Base-by-base conservation (phyloP, 805 yeast genomes). In the Jamesozyma gamospora region DNA sequence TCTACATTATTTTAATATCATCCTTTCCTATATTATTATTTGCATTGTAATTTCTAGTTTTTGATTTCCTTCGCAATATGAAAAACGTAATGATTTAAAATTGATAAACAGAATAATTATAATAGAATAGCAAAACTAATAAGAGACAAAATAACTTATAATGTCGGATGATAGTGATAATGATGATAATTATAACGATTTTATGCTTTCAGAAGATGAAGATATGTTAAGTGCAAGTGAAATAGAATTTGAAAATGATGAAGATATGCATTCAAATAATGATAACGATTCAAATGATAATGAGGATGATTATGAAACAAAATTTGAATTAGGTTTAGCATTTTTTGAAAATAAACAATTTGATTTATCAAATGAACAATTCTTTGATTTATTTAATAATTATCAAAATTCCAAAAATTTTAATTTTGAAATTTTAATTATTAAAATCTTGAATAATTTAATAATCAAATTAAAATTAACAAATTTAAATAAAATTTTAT, bases 141-240 rank as follows among this genome's bases (percentile, higher is more conserved):
- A n/a, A n/a, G n/a, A n/a, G n/a, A n/a, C n/a, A n/a, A n/a, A n/a
- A n/a, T n/a, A n/a, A n/a, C n/a, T n/a, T n/a, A n/a, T n/a, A 14
- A 34, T 34, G 38, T 26, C 39, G 18, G 51, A 49, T 24, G 55
- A 50, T 16, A 46, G 42, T 19, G 53, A 37, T 14, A 11, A n/a
- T 4, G 32, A 32, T 12, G 35, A 35, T 10, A 46, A 56, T 37
- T 58, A 58, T 39, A 56, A 53, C 30, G 62, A 56, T n/a, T 58
- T 47, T 39, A 51, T 41, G 39, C n/a, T 36, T 4, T 54, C 62
- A 2, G 63, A 52, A 17, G 63, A 55, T 16, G 59, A 55, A 16
- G 51, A 41, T n/a, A 44, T 47, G 41, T 36, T 46, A 35, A 40
- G 51, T 10, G 35, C 11, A 5, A 28, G 29, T 18, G 60, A 54